Evolutionary conservation across 768 basidiomycete species (phyloP).

Genomic region (Lyophyllum shimeji): DNA sequence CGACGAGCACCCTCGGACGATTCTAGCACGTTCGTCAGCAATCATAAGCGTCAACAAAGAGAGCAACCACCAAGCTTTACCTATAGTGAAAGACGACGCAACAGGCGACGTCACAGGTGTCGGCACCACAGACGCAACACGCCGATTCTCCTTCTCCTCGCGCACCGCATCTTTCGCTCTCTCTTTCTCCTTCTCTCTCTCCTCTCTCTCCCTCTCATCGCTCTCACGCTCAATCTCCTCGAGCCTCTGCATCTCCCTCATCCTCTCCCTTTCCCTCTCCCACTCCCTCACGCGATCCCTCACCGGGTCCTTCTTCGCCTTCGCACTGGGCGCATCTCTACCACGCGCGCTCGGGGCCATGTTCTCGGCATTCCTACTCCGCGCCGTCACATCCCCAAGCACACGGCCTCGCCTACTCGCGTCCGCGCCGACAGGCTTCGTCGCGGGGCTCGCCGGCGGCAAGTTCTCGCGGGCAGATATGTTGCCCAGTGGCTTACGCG

Average conservation of each 20-base stretch:
- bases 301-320: conserved; percentile 41
- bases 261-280: conserved; percentile 68
- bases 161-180: conserved; percentile 6
- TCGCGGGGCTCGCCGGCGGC: conserved; percentile 8
- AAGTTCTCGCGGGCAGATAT: conserved; percentile 26
- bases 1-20: conserved; percentile 7
- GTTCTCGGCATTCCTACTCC: conserved; percentile 25
- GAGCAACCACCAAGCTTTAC: not conserved
- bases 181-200: conserved; percentile 28
- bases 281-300: conserved; percentile 71
- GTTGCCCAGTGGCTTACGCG: conserved; percentile 33
- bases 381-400: conserved; percentile 37
- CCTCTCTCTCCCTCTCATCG: conserved; percentile 40
- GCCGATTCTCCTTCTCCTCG: conserved; percentile 21
- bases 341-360: not conserved
- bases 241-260: conserved; percentile 66
- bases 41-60: not conserved
- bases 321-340: conserved; percentile 4
- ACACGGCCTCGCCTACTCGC: conserved; percentile 29
- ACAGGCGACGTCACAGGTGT: conserved; percentile 8
- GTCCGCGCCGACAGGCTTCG: conserved; percentile 15
- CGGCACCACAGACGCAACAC: not conserved
- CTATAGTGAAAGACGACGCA: conserved; percentile 14
- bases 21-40: conserved; percentile 9
- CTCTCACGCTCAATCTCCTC: conserved; percentile 57